These are phyloP conservation scores for Tetracladium marchalianum DNA, from an alignment of 495 filamentous ascomycete species.

Conservation along the genomic window DNA sequence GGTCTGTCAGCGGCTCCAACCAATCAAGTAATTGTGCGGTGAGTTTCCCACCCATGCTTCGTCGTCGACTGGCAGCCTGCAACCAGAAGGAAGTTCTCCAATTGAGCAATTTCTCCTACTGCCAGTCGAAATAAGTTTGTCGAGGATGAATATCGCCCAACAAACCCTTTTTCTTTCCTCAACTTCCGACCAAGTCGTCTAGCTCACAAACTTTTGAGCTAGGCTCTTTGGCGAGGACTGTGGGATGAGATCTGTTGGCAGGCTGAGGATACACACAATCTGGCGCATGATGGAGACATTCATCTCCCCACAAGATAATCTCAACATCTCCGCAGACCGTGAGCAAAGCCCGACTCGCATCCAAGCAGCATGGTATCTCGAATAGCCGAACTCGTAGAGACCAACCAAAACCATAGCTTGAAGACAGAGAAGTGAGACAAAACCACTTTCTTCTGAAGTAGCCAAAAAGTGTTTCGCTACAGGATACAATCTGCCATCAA, in stretches of 20 bases:
- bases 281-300: constrained; percentile 18
- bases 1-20: no score
- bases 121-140: constrained; percentile 33
- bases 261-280: constrained; percentile 8
- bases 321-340: constrained; percentile 28
- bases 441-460: not conserved
- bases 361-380: constrained; percentile 28
- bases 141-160: constrained; percentile 39
- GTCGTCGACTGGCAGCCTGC: constrained; percentile 35
- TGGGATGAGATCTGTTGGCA: no score
- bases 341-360: constrained; percentile 26
- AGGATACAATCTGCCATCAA: constrained; percentile 26
- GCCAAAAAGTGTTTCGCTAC: constrained; percentile 27
- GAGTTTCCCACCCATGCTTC: constrained; percentile 27
- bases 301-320: constrained; percentile 25
- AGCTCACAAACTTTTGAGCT: not conserved
- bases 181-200: constrained; percentile 33
- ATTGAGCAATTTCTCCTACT: constrained; percentile 17
- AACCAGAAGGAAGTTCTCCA: constrained; percentile 9
- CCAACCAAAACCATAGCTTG: constrained; percentile 26
- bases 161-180: constrained; percentile 36
- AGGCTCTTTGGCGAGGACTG: no score
- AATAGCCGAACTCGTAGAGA: constrained; percentile 28
- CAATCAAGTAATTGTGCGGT: not conserved
- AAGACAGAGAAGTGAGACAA: constrained; percentile 16